phyloP scores from a whole-genome alignment of 805 yeast genomes.

The Brettanomyces sp. region DNA sequence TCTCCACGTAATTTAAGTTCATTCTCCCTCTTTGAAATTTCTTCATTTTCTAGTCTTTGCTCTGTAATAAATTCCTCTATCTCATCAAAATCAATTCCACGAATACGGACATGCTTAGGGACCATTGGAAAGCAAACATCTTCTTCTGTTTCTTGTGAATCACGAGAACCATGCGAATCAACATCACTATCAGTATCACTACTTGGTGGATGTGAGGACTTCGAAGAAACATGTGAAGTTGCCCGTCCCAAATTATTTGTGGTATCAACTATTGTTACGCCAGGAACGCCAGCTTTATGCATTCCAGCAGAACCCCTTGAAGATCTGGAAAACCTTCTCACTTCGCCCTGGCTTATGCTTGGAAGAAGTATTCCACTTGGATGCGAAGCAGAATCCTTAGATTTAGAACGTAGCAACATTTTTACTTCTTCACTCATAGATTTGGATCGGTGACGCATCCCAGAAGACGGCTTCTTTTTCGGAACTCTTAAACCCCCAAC shows the following conservation, averaged over 20 bases:
- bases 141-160: constrained; percentile 87
- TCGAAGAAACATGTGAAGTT: neutral
- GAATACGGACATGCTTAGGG: constrained; percentile 47
- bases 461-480: neutral
- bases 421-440: constrained; percentile 36
- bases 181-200: constrained; percentile 44
- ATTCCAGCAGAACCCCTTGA: neutral
- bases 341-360: constrained; percentile 3
- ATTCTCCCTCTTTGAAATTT: constrained; percentile 25
- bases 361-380: constrained; percentile 25
- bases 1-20: constrained; percentile 16
- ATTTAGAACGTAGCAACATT: constrained; percentile 22
- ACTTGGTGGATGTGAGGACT: constrained; percentile 2
- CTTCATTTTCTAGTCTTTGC: constrained; percentile 40
- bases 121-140: constrained; percentile 96
- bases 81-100: constrained; percentile 87
- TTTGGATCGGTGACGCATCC: constrained; percentile 20
- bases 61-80: constrained; percentile 71
- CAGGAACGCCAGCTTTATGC: neutral
- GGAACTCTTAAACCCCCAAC: constrained; percentile 8
- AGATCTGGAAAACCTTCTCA: neutral
- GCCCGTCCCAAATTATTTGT: neutral
- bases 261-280: neutral
- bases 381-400: constrained; percentile 21
- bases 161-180: constrained; percentile 65